These are phyloP conservation scores for Claviceps maximensis DNA, from an alignment of 2,329 filamentous ascomycete genomes.

Conservation along the genomic window DNA sequence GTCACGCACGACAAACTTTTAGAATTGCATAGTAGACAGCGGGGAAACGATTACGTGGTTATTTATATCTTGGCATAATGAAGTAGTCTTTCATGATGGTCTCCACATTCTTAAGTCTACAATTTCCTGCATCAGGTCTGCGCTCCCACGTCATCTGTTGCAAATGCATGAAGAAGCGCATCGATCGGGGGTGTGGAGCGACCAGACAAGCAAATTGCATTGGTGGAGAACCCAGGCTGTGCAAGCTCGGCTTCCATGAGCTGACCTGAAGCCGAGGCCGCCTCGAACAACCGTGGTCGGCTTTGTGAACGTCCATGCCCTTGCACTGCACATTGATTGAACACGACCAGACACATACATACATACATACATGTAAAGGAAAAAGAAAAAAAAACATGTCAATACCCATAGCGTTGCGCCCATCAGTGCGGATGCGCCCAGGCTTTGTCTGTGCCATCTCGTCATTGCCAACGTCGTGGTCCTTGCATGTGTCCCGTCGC, in stretches of 20 bases:
- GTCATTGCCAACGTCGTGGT: background rate
- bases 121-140: no score
- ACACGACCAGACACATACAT: no score
- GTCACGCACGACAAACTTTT: background rate
- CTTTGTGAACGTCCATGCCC: no score
- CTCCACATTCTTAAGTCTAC: background rate
- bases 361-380: no score
- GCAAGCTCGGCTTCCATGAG: slow-evolving; percentile 13
- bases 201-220: background rate
- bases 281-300: no score
- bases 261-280: no score
- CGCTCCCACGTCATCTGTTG: no score
- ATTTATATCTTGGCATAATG: background rate
- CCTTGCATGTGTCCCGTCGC: slow-evolving; percentile 1
- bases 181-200: background rate
- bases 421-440: background rate
- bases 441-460: background rate
- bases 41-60: background rate
- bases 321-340: no score
- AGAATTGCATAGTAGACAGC: slow-evolving; percentile 2
- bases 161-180: background rate
- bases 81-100: background rate
- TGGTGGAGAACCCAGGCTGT: background rate
- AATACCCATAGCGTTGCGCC: slow-evolving; percentile 1
- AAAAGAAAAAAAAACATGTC: slow-evolving; percentile 1